Base-by-base conservation (phyloP, 2,329 filamentous ascomycete genomes). In the Epichloe uncinata region DNA sequence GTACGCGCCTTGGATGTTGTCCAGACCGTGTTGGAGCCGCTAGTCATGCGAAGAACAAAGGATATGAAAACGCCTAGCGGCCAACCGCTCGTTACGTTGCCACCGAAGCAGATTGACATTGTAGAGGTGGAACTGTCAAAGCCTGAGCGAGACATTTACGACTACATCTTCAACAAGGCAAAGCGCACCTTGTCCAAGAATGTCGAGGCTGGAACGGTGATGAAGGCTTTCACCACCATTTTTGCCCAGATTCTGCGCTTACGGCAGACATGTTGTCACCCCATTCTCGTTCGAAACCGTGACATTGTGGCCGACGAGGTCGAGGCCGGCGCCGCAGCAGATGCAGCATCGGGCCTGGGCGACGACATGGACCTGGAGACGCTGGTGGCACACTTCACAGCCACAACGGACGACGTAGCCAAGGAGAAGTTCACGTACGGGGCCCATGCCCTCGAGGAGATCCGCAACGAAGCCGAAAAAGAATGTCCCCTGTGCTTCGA, bases 21-120 rank as follows among this genome's bases (percentile, higher is more conserved):
- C 2, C 93, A 98, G 63, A 98, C 91, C 0, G 91, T 98, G 0
- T 70, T 98, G 5, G 93, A 98, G 62, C 93, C 93, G 7, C 71
- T 98, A n/a, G 93, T 98, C 8, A 81, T 98, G 66, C 80, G 93
- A 42, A 79, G 93, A 53, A 98, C 93, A 0, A 98, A 98, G 64
- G 90, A 95, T 54, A 98, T 98, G 93, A 95, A 88, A 67, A 97
- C 89, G 0, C 91, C 93, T 0, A 81, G 85, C 48, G 93, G 93
- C 6, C 57, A 72, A 34, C 73, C 71, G 1, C 68, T 98, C 3
- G 91, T 98, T 1, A 81, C 85, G 0, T 69, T 98, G 6, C 93
- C 93, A 2, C 77, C 82, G 1, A 87, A 89, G 57, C 82, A 79
- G 0, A 77, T 97, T 50, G 81, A 87, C n/a, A 85, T 98, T 48